Evolutionary conservation across 2,329 filamentous ascomycete species (phyloP).

Genomic region (Colletotrichum lindemuthianum): DNA sequence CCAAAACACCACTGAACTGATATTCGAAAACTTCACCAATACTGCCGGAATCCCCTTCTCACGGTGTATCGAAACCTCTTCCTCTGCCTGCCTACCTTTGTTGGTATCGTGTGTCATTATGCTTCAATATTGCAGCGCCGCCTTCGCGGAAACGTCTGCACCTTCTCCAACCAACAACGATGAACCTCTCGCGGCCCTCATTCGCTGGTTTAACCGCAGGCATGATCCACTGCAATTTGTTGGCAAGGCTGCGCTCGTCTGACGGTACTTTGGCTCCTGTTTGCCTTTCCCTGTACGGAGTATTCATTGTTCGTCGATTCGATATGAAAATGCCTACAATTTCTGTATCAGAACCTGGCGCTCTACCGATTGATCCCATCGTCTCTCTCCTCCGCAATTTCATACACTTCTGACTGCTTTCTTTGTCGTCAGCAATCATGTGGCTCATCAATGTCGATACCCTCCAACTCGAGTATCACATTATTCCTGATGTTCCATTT

Average conservation of each 20-base stretch:
- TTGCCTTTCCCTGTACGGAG: too few species aligned
- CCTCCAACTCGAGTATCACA: constrained; percentile 3
- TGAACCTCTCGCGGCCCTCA: not conserved
- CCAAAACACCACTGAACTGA: too few species aligned
- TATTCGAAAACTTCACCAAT: too few species aligned
- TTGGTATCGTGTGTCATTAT: too few species aligned
- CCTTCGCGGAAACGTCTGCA: not conserved
- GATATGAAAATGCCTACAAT: too few species aligned
- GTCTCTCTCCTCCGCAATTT: not conserved
- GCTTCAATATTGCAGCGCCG: too few species aligned
- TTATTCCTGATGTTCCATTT: constrained; percentile 26
- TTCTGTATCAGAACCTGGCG: too few species aligned
- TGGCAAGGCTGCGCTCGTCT: not conserved
- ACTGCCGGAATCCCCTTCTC: too few species aligned
- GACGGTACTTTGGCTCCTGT: too few species aligned
- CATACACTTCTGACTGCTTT: not conserved
- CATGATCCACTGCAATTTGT: not conserved
- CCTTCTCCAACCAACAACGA: not conserved
- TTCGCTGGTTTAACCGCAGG: not conserved
- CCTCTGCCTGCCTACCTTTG: too few species aligned
- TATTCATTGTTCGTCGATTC: too few species aligned
- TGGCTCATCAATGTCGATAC: constrained; percentile 22
- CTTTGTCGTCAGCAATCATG: not conserved
- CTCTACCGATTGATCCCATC: not conserved
- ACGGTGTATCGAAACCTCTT: too few species aligned